Evolutionary conservation across 2,329 filamentous ascomycete genomes (phyloP), one percentile per base, ranked within the genome.

Genomic region (Sarocladiaceae sp.): DNA sequence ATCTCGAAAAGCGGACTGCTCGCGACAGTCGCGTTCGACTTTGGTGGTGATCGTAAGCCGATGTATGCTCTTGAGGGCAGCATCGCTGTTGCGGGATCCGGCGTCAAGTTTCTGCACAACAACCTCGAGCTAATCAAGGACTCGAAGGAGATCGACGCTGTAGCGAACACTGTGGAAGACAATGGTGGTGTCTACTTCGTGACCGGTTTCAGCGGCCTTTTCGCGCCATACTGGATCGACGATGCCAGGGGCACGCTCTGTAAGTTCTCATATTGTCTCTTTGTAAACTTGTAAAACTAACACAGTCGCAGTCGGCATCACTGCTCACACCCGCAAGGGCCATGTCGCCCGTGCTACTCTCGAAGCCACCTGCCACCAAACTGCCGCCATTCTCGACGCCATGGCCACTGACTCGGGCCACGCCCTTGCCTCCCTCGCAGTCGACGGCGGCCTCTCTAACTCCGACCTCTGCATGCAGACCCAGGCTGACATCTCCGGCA

Each of bases 181-280:
- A 89, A 83, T 50, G 86, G 85, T 48, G 86, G 86, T 6, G 82
- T 83, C 55, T 78, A 85, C 15, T 77, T 90, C 55, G 86, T 90
- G 47, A 90, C 85, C 7, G 86, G 85, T 9, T 90, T 90, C 60
- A 86, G 82, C 60, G 85, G 85, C 41, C 72, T 90, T 3, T 90
- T 89, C 58, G 85, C 85, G 0, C 86, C 86, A 1, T 90, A 90
- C 66, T 90, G 85, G 86, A 85, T 89, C 50, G 85, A 90, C 60
- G 84, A 89, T 64, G 85, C 85, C 2, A 77, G 85, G 56, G 86
- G 85, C 46, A 90, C 85, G 29, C 85, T 88, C 52, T 86, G 77
- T 82, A 68, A 66, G 75, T 69, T 23, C 21, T 6, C 21, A 26
- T 21, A 24, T 7, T 41, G 6, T 27, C n/a, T 29, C 21, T n/a